Conservation (phyloP, 306 rosid species). For the Argentina anserina region DNA sequence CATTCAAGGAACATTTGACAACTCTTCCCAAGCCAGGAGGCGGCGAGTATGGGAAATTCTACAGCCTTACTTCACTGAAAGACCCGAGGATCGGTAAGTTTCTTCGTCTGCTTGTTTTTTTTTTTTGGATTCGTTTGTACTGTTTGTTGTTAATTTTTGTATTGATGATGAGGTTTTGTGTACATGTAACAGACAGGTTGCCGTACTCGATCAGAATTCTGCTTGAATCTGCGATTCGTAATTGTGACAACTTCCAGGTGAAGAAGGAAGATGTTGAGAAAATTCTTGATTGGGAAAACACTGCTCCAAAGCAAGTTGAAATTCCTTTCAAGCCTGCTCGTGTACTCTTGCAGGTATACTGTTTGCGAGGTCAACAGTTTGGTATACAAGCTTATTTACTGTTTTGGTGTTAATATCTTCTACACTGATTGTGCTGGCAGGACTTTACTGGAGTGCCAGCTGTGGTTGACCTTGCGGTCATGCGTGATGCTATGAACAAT, state of each 20-base stretch:
- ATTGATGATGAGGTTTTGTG: conserved; percentile 14
- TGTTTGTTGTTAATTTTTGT: conserved; percentile 1
- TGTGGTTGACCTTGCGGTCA: conserved; percentile 89
- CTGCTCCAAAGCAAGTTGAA: conserved; percentile 70
- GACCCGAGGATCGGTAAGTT: conserved; percentile 86
- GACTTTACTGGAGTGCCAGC: conserved; percentile 96
- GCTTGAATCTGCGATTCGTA: conserved; percentile 76
- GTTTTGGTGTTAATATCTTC: conserved; percentile 1
- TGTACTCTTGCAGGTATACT: conserved; percentile 77
- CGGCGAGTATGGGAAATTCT: conserved; percentile 90
- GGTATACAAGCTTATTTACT: background rate
- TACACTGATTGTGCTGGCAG: conserved; percentile 32
- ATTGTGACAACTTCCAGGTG: conserved; percentile 86
- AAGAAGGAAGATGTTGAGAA: conserved; percentile 91
- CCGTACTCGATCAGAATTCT: conserved; percentile 79
- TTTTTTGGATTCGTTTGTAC: background rate
- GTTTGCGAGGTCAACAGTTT: conserved; percentile 4
- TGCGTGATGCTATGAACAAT: conserved; percentile 96
- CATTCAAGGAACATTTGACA: conserved; percentile 80
- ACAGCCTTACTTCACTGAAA: conserved; percentile 86
- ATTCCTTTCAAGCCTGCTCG: conserved; percentile 97
- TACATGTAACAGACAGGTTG: conserved; percentile 50
- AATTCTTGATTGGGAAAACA: conserved; percentile 81
- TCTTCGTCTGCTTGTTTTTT: background rate
- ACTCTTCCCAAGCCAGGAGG: conserved; percentile 94